These are phyloP conservation scores for Cladophialophora psammophila DNA, from an alignment of 2,329 filamentous ascomycete species.

Conservation along the genomic window DNA sequence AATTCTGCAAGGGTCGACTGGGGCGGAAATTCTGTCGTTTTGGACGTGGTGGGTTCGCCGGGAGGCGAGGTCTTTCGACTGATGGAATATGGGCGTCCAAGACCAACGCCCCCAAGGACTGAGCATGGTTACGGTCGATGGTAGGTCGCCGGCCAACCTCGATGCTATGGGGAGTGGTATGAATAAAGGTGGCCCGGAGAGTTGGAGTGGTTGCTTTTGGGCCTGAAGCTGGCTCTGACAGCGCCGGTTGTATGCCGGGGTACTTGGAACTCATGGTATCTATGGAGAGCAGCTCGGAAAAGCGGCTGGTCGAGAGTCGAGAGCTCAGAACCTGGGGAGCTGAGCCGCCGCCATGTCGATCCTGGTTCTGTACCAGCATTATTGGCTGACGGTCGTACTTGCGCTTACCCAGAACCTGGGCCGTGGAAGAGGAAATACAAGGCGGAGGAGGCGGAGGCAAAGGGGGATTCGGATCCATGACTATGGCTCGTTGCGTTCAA, in stretches of 20 bases:
- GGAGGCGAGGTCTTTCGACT: background rate
- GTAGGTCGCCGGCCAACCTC: constrained; percentile 7
- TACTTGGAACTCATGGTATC: background rate
- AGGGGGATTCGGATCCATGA: background rate
- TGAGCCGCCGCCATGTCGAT: constrained; percentile 20
- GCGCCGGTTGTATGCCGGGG: background rate
- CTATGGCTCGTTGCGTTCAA: background rate
- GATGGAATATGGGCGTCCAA: background rate
- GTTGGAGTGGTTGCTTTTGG: background rate
- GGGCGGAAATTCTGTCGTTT: constrained; percentile 16
- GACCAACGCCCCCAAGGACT: background rate
- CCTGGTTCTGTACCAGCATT: constrained; percentile 27
- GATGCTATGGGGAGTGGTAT: constrained; percentile 24
- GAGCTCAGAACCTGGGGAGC: constrained; percentile 21
- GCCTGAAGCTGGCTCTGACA: background rate
- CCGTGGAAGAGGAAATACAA: background rate
- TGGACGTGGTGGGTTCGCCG: background rate
- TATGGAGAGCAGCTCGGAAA: background rate
- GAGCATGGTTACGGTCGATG: background rate
- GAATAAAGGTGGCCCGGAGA: constrained; percentile 13
- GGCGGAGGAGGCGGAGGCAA: background rate
- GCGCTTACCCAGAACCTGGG: constrained; percentile 18
- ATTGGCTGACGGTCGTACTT: constrained; percentile 20
- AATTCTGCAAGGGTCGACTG: constrained; percentile 17
- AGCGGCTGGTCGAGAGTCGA: background rate